Base-by-base conservation (phyloP, 1,284 basidiomycete species). In the Malassezia equina region DNA sequence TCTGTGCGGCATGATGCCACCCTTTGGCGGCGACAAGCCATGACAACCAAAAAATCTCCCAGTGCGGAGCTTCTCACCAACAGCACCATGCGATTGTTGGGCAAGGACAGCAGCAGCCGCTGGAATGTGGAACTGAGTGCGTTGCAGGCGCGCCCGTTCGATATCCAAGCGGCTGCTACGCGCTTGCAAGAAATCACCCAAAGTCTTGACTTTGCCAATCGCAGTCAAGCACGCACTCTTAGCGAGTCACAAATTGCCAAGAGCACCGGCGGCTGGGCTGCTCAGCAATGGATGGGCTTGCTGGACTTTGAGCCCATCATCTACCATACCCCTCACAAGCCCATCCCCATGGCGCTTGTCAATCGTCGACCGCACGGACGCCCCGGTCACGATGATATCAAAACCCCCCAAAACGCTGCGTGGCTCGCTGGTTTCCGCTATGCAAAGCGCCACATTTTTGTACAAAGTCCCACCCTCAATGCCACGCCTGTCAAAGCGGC, bases 391-490 rank as follows among this genome's bases (percentile, higher is more conserved):
- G 78, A 76, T 33, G 80, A 83, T 63, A 79, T 82, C 28, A 75
- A 79, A 27, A 82, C 82, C 54, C 83, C 85, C 1, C 86, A 88
- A 71, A 83, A 85, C 55, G 81, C 81, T 1, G 85, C 85, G 2
- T 87, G 85, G 85, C 78, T 87, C 25, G 82, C 84, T 7, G 85
- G 80, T 0, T 80, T 86, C 67, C 78, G 81, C 45, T 82, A 84
- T 61, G 85, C 86, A 12, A 76, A 81, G 70, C 79, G 79, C 63
- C 81, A 78, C 58, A 79, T 87, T n/a, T 86, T 88, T 72, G 83
- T 88, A 47, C 71, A 73, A 43, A 62, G 55, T 17, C 86, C 86
- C 1, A 86, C 85, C 12, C 80, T 86, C 58, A 88, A 88, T 61
- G 84, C 85, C 0, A 77, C 77, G 7, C 85, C 85, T 0, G 80